Base-by-base conservation (phyloP, 2,329 filamentous ascomycete genomes). In the Epichloe typhina region DNA sequence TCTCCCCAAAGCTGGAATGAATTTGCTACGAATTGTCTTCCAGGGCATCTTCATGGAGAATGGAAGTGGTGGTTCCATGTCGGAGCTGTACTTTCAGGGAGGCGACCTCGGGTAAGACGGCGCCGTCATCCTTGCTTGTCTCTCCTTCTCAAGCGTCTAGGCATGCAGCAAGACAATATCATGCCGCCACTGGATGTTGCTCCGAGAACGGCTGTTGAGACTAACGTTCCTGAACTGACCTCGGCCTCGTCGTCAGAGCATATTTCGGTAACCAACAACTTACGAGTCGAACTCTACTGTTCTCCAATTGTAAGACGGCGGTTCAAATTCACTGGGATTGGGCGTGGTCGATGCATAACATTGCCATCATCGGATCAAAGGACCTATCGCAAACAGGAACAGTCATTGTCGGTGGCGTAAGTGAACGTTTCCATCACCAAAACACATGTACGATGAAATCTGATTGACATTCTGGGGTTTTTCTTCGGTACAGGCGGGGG, bases 251-350 rank as follows among this genome's bases (percentile, higher is more conserved):
- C n/a, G 13, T 23, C 17, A 46, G 43, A 31, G 71, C 57, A 35
- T 56, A 52, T 17, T 43, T 57, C 42, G 80, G 79, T 15, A 81
- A 78, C 59, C 79, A 83, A 59, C 83, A 88, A 61, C 86, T 85
- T 60, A 85, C 82, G 3, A 80, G 79, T 54, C 73, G 80, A 41
- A 83, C 84, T 62, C 56, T 86, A 47, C 75, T 72, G 15, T 87
- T 87, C 68, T 79, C 80, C 56, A 70, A 74, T 61, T 81, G 79
- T 64, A 72, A 78, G 55, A 86, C 81, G 7, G 76, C 78, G 46
- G 77, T 86, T 49, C 79, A 75, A 61, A 77, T 85, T 66, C 76
- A 83, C 56, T 88, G 84, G 84, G 77, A 84, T 65, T 88, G 84
- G 84, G 77, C 37, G 37, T 39, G 38, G 38, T 82, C 78, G 80